Conservation (phyloP, 2,329 filamentous ascomycete species). For the Ophiostoma pallidulum region DNA sequence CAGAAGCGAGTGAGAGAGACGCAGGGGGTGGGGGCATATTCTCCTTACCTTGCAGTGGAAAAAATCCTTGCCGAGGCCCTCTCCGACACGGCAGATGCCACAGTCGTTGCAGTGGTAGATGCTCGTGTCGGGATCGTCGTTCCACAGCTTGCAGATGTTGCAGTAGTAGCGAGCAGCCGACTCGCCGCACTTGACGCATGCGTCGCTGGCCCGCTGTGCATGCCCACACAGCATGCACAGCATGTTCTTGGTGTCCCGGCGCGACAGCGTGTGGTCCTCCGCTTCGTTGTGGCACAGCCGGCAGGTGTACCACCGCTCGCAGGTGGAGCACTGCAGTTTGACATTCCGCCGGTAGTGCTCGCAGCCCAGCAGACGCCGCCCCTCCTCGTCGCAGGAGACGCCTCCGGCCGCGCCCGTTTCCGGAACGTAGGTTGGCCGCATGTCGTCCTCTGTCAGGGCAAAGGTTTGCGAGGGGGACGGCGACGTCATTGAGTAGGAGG, state of each 20-base stretch:
- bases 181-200: slow-evolving; percentile 67
- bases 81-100: slow-evolving; percentile 84
- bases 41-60: slow-evolving; percentile 95
- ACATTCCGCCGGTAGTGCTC: slow-evolving; percentile 92
- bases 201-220: slow-evolving; percentile 70
- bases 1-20: too few species aligned
- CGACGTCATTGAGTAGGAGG: slow-evolving; percentile 25
- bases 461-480: slow-evolving; percentile 34
- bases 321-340: slow-evolving; percentile 87
- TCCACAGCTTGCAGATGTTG: slow-evolving; percentile 91
- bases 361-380: slow-evolving; percentile 55
- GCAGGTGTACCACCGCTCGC: slow-evolving; percentile 88
- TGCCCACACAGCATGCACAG: slow-evolving; percentile 91
- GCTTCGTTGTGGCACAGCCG: slow-evolving; percentile 83
- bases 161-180: slow-evolving; percentile 86
- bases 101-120: slow-evolving; percentile 97
- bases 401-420: slow-evolving; percentile 32
- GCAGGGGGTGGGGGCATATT: too few species aligned
- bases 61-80: slow-evolving; percentile 91
- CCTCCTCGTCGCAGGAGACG: slow-evolving; percentile 26
- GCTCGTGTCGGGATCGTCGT: slow-evolving; percentile 79
- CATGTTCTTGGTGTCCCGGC: slow-evolving; percentile 86
- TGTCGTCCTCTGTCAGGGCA: slow-evolving; percentile 48
- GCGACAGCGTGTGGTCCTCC: slow-evolving; percentile 70
- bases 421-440: slow-evolving; percentile 56